These are phyloP conservation scores for Colletotrichum trifolii DNA, from an alignment of 2,329 filamentous ascomycete species.

Conservation along the genomic window DNA sequence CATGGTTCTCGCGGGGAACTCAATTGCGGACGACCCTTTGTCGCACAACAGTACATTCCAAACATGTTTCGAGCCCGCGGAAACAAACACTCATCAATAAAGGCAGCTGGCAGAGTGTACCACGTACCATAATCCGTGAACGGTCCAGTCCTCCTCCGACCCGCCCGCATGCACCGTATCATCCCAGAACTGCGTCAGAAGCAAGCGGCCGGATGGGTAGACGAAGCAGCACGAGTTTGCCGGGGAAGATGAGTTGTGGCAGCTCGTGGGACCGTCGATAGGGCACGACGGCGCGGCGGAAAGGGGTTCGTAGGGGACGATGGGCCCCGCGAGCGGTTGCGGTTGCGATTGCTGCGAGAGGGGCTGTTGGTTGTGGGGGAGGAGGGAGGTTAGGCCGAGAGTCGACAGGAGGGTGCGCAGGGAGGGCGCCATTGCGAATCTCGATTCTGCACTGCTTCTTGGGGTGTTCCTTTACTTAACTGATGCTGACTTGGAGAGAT, in stretches of 20 bases:
- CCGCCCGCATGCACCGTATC: constrained; percentile 51
- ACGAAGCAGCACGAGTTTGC: constrained; percentile 56
- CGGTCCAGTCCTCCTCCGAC: constrained; percentile 56
- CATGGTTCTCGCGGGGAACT: background rate
- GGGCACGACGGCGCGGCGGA: constrained; percentile 52
- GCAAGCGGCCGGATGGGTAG: constrained; percentile 52
- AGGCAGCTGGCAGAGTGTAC: too few relatives aligned
- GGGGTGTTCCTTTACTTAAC: background rate
- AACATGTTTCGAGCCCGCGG: background rate
- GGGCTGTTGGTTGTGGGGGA: constrained; percentile 17
- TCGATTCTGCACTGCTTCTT: background rate
- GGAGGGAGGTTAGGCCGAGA: constrained; percentile 6
- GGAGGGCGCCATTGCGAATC: constrained; percentile 3
- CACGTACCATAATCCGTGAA: constrained; percentile 55
- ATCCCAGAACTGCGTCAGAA: constrained; percentile 59
- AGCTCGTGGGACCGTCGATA: constrained; percentile 54
- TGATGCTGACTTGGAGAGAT: background rate
- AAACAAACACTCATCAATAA: background rate
- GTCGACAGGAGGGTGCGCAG: constrained; percentile 10
- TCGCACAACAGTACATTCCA: background rate
- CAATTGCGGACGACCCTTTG: background rate
- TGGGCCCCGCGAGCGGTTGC: background rate
- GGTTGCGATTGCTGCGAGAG: background rate
- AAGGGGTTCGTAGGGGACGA: constrained; percentile 50
- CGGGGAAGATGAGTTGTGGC: constrained; percentile 49